Evolutionary conservation across 176 grass and related monocot species (phyloP).

Genomic region (Dendrocalamus sinicus): DNA sequence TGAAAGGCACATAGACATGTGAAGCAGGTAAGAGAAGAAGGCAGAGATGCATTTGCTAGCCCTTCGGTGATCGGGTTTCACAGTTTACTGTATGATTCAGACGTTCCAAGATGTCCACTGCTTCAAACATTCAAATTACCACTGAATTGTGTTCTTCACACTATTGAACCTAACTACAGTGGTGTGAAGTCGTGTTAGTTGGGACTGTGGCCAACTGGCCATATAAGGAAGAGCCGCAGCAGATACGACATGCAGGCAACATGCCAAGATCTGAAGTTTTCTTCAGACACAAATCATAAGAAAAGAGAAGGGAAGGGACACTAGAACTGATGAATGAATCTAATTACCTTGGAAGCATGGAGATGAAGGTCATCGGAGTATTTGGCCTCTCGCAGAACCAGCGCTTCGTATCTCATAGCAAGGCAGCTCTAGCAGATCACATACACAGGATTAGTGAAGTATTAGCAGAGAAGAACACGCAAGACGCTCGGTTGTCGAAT

Average conservation of each 20-base stretch:
- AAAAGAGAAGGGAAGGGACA: neutral
- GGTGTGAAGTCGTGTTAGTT: neutral
- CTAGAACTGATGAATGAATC: neutral
- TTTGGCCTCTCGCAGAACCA: too few species aligned
- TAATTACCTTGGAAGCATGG: conserved; percentile 65
- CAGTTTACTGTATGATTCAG: neutral
- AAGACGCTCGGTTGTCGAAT: too few species aligned
- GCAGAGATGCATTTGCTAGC: neutral
- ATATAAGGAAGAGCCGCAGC: neutral
- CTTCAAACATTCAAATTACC: neutral
- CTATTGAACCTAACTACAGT: neutral
- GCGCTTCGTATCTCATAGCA: too few species aligned
- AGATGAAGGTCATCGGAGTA: too few species aligned
- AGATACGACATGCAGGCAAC: neutral
- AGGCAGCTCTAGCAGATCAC: too few species aligned
- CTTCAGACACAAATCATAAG: neutral
- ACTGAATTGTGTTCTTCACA: neutral
- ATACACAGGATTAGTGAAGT: too few species aligned
- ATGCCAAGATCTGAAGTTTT: neutral
- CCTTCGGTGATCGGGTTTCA: neutral
- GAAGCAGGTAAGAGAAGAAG: neutral
- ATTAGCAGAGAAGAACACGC: too few species aligned
- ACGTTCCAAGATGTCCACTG: neutral
- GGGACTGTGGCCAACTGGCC: neutral
- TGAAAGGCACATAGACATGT: neutral